These are phyloP conservation scores for Fraxinus nigra DNA, from an alignment of 305 asterid species.

Conservation along the genomic window DNA sequence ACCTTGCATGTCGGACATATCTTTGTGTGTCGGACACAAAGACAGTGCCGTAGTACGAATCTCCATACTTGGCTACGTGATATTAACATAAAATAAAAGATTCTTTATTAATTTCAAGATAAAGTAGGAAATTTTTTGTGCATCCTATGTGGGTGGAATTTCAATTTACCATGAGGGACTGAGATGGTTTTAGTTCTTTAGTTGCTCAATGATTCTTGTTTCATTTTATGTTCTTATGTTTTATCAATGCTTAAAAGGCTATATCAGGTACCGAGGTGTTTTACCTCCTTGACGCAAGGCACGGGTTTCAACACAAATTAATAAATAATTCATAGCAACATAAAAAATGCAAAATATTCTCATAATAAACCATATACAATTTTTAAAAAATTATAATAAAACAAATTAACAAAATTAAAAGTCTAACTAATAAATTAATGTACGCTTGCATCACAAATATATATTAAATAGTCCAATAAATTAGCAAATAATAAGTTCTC, in stretches of 20 bases:
- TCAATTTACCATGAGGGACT: not conserved
- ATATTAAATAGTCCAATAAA: not conserved
- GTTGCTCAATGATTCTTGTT: not conserved
- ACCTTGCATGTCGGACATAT: not conserved
- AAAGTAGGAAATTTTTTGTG: not conserved
- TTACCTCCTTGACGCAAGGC: not conserved
- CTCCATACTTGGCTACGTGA: not conserved
- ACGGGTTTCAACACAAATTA: not conserved
- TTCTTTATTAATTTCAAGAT: not conserved
- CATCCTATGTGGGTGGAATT: not conserved
- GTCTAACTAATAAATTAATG: not conserved
- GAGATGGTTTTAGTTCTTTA: not conserved
- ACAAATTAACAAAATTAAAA: not conserved
- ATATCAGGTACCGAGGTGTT: not conserved
- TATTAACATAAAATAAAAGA: not conserved
- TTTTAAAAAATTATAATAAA: not conserved
- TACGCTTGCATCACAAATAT: not conserved
- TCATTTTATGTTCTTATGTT: not conserved
- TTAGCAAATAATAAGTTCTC: not conserved
- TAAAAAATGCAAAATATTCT: not conserved
- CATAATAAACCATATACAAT: not conserved
- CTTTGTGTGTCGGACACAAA: not conserved
- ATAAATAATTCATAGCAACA: not conserved
- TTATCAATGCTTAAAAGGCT: not conserved
- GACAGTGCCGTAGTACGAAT: not conserved